Percentiles rank a stretch among this genome's conserved stretches.
These are phyloP conservation scores for Phytophthora cryptogea DNA, from an alignment of 352 stramenopile species.

Conservation along the genomic window DNA sequence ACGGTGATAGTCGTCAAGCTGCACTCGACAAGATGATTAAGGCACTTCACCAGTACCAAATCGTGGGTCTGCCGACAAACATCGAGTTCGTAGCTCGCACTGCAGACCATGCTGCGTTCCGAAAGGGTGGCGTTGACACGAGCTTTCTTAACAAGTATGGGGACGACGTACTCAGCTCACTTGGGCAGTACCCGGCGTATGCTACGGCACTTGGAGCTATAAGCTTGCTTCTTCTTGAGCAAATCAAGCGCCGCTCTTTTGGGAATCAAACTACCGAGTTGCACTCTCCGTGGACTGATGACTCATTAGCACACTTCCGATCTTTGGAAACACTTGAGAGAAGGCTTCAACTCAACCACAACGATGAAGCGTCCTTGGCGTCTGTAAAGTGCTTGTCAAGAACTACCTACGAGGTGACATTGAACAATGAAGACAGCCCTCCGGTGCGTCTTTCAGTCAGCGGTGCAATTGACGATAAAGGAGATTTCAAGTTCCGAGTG, in stretches of 20 bases:
- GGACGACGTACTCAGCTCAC: slow-evolving; percentile 76
- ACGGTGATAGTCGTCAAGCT: slow-evolving; percentile 82
- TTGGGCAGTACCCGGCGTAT: slow-evolving; percentile 56
- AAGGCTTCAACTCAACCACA: slow-evolving; percentile 54
- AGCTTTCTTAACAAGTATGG: slow-evolving; percentile 93
- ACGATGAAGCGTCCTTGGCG: slow-evolving; percentile 44
- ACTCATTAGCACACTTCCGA: slow-evolving; percentile 61
- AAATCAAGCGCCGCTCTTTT: slow-evolving; percentile 39
- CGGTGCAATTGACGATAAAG: slow-evolving; percentile 39
- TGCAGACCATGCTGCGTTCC: slow-evolving; percentile 87
- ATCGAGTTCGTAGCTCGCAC: slow-evolving; percentile 94
- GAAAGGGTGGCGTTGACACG: slow-evolving; percentile 90
- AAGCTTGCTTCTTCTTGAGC: slow-evolving; percentile 75
- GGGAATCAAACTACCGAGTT: slow-evolving; percentile 48
- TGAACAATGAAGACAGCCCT: slow-evolving; percentile 29
- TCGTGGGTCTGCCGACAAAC: slow-evolving; percentile 93
- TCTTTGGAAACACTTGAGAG: slow-evolving; percentile 61
- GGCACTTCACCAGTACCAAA: slow-evolving; percentile 92
- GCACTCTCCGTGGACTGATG: slow-evolving; percentile 62
- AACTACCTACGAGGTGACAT: slow-evolving; percentile 46
- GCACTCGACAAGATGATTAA: slow-evolving; percentile 85
- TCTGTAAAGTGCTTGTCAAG: slow-evolving; percentile 46
- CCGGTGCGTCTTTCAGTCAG: slow-evolving; percentile 31
- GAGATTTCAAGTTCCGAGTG: slow-evolving; percentile 75
- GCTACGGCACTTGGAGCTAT: slow-evolving; percentile 76